Evolutionary conservation across 116 monocot genomes (phyloP), one percentile per base, ranked within the genome.

Genomic region (Posidonia oceanica): DNA sequence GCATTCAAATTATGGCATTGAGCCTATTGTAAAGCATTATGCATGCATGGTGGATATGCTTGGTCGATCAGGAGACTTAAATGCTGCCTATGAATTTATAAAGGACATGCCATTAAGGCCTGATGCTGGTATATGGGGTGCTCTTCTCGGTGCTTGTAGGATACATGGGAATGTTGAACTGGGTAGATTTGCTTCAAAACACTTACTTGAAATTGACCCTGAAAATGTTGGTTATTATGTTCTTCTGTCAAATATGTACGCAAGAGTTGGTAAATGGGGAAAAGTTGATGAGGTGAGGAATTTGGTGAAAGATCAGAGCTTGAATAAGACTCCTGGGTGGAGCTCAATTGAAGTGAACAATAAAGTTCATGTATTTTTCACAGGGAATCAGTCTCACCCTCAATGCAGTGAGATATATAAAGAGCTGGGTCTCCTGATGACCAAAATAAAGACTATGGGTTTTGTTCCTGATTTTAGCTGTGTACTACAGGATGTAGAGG

Each of bases 21-120:
- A 52, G 53, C 84, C 84, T 57, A 67, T 54, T 14, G 44, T 68
- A 38, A 80, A 78, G 65, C 84, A 84, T 44, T 80, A 80, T 68
- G 75, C 84, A 3, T 84, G 84, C 58, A 80, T 84, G 80, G 80
- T 84, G 11, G 84, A 84, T 68, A 67, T 84, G 71, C 71, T 84
- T 53, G 80, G 80, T 3, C 69, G 75, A 42, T 72, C 77, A 11
- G 84, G 80, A 11, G 57, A 80, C 21, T 60, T 84, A 66, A 71
- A 64, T 71, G 77, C 37, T 57, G 84, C 84, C 52, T 77, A 72
- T 66, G 80, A 76, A 53, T 80, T 77, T 39, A 84, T 84, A 14
- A 60, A 52, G 67, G 68, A n/a, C 36, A 80, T 80, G 84, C 80
- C 84, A 17, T 10, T 78, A 12, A 63, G 48, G 38, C 74, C 84